These are phyloP conservation scores for Mrakia frigida DNA, from an alignment of 768 basidiomycete genomes.

Conservation along the genomic window DNA sequence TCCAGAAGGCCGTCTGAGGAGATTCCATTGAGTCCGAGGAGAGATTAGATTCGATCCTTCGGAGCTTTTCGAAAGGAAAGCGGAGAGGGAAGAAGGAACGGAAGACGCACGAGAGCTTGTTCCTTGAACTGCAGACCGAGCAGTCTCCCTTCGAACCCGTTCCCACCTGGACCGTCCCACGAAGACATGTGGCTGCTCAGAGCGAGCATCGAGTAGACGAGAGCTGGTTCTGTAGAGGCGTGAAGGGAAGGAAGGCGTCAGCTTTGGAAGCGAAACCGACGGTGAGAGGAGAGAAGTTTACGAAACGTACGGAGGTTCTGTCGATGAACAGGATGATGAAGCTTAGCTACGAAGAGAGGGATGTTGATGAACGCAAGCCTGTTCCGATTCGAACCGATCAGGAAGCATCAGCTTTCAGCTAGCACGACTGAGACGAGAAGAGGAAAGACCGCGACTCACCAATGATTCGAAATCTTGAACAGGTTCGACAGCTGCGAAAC, in stretches of 20 bases:
- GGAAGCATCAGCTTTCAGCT: not conserved
- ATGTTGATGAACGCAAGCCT: conserved; percentile 16
- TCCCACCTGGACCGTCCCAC: conserved; percentile 27
- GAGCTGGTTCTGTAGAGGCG: conserved; percentile 12
- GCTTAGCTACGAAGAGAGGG: conserved; percentile 21
- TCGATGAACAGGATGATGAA: conserved; percentile 24
- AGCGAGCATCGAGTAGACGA: conserved; percentile 29
- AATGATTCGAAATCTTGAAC: conserved; percentile 23
- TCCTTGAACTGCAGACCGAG: conserved; percentile 27
- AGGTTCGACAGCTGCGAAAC: conserved; percentile 10
- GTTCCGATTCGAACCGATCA: not conserved
- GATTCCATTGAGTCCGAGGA: not conserved
- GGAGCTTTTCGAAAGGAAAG: not conserved
- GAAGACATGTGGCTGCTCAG: conserved; percentile 24
- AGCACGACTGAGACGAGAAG: too few relatives aligned
- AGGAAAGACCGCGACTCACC: conserved; percentile 1
- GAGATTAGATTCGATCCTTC: not conserved
- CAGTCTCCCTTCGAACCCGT: conserved; percentile 20
- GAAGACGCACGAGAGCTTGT: conserved; percentile 4
- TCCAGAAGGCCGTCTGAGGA: conserved; percentile 26
- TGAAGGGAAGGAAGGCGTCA: not conserved
- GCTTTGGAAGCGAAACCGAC: not conserved
- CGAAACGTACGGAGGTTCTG: conserved; percentile 18
- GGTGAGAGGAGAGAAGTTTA: not conserved
- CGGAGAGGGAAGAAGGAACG: not conserved